Base-by-base conservation (phyloP, 495 filamentous ascomycete genomes). In the Rusavskia elegans region DNA sequence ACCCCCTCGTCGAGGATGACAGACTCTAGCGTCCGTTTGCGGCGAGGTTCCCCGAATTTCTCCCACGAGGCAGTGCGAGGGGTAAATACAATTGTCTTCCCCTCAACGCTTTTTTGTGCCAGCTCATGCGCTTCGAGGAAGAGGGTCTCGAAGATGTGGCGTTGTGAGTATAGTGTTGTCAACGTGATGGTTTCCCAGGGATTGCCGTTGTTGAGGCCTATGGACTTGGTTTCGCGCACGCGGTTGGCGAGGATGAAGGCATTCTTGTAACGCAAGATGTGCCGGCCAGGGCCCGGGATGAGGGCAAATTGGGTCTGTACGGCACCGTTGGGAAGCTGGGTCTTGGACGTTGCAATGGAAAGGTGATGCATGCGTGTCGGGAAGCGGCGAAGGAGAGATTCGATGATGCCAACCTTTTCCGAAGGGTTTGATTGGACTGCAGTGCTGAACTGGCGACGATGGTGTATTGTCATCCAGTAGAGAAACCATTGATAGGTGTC, bases 101-200 rank as follows among this genome's bases (percentile, higher is more conserved):
- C 92, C 64, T 96, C 85, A 49, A 84, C 80, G 30, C 81, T 81
- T 57, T 77, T 75, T 14, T 77, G 72, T 1, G 86, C 86, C 41
- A 96, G 75, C 6, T 75, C 68, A 61, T 90, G 85, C 10, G 92
- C 90, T 61, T 97, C 85, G 10, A 70, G 71, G 55, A 98, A 94
- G 19, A 98, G 76, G 4, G 85, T 77, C 55, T 87, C 80, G 60
- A 98, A 90, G 13, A 96, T 75, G 53, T 89, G 75, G 1, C 92
- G 83, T 56, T 93, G 81, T 40, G 82, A 73, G 68, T 92, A 97
- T 25, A 98, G 75, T 3, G 93, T 89, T 5, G 92, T 97, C 29
- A 98, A 71, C 21, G 85, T 94, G 45, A 98, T 74, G 0, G 89
- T 95, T 67, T 98, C 92, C 76, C 92, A 95, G 0, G 92, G 92